Conservation (phyloP, 2,329 filamentous ascomycete species). For the Lojkania enalia region DNA sequence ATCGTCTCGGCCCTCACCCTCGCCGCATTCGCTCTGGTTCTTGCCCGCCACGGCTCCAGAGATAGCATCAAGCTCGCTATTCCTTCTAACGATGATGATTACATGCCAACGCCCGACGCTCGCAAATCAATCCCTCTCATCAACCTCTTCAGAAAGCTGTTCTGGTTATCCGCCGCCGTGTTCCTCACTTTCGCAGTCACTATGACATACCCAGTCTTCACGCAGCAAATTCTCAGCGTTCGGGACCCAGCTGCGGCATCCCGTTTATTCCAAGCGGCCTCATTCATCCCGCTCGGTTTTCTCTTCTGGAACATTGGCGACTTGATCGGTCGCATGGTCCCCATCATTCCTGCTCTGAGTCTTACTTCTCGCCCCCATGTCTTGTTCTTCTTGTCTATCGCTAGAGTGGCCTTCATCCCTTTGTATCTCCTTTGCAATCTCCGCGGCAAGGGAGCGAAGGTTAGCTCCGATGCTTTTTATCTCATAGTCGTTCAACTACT, state of each 20-base stretch:
- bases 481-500: slow-evolving; percentile 78
- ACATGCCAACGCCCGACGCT: slow-evolving; percentile 18
- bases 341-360: slow-evolving; percentile 59
- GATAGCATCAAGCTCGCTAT: slow-evolving; percentile 26
- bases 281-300: slow-evolving; percentile 89
- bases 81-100: slow-evolving; percentile 21
- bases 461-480: slow-evolving; percentile 87
- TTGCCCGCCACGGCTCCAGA: slow-evolving; percentile 54
- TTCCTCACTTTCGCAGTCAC: slow-evolving; percentile 80
- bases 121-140: slow-evolving; percentile 62
- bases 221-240: slow-evolving; percentile 55
- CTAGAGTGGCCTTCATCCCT: slow-evolving; percentile 73
- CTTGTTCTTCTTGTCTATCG: slow-evolving; percentile 69
- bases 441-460: slow-evolving; percentile 65
- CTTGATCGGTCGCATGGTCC: slow-evolving; percentile 72
- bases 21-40: slow-evolving; percentile 73
- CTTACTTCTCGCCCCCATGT: slow-evolving; percentile 65
- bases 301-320: slow-evolving; percentile 94
- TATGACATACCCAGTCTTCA: slow-evolving; percentile 97
- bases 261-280: slow-evolving; percentile 68
- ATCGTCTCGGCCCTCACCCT: slow-evolving; percentile 71
- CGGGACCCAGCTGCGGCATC: slow-evolving; percentile 50
- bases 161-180: slow-evolving; percentile 75
- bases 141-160: slow-evolving; percentile 74
- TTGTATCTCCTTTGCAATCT: slow-evolving; percentile 92